Percentiles rank a stretch among this genome's conserved stretches.
These are phyloP conservation scores for Fragaria vesca DNA, from an alignment of 306 rosid species.

Conservation along the genomic window DNA sequence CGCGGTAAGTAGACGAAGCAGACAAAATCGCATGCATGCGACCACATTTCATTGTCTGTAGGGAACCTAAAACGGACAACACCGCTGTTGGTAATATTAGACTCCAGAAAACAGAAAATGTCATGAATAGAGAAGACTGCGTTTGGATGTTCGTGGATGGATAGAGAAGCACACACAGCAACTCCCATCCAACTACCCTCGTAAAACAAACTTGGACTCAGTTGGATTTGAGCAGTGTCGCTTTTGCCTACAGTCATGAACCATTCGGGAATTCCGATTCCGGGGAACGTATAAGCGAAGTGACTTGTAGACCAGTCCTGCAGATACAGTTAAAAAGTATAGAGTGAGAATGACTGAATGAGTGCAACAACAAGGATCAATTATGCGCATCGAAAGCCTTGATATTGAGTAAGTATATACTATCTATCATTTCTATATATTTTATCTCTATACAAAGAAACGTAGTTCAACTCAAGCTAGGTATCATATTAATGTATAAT, in stretches of 20 bases:
- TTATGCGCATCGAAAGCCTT: too few relatives aligned
- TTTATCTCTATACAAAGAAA: too few relatives aligned
- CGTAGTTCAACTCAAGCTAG: too few relatives aligned
- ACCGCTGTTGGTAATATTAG: not conserved
- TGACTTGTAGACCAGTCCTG: not conserved
- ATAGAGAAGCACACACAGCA: not conserved
- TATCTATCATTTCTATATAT: too few relatives aligned
- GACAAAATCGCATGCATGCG: not conserved
- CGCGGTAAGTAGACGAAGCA: not conserved
- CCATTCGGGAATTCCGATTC: constrained; percentile 6
- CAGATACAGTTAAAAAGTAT: not conserved
- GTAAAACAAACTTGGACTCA: not conserved
- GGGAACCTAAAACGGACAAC: not conserved
- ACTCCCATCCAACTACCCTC: constrained; percentile 12
- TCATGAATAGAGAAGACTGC: not conserved
- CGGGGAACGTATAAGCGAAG: not conserved
- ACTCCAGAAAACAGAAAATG: not conserved
- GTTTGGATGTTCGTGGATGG: not conserved
- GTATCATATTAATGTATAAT: too few relatives aligned
- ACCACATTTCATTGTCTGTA: not conserved
- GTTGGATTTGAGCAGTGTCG: not conserved
- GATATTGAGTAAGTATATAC: too few relatives aligned
- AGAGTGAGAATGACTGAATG: not conserved
- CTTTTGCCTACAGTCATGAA: not conserved
- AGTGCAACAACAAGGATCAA: too few relatives aligned